phyloP scores from a whole-genome alignment of 2,329 filamentous ascomycete genomes.

The Cordyceps tenuipes region DNA sequence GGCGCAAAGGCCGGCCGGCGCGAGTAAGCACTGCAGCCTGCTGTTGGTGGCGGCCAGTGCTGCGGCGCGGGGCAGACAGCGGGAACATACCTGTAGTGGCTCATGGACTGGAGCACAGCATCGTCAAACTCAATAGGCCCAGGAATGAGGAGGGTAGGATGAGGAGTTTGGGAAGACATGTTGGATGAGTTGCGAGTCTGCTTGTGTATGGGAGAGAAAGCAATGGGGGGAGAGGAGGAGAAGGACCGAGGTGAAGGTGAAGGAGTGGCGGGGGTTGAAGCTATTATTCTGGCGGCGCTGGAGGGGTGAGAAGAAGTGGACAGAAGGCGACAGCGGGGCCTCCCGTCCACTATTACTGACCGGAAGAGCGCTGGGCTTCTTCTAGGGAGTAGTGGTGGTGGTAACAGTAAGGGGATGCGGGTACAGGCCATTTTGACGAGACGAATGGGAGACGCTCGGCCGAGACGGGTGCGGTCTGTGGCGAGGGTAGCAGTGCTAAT shows the following conservation, averaged over 20 bases:
- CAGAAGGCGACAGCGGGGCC: slow-evolving; percentile 8
- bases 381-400: not conserved
- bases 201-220: slow-evolving; percentile 12
- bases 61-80: not conserved
- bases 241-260: slow-evolving; percentile 14
- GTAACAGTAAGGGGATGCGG: slow-evolving; percentile 2
- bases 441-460: not conserved
- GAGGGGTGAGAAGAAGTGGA: slow-evolving; percentile 8
- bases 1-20: not conserved
- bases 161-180: slow-evolving; percentile 55
- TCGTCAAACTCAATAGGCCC: slow-evolving; percentile 98
- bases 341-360: slow-evolving; percentile 5
- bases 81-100: slow-evolving; percentile 68
- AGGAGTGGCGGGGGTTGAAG: slow-evolving; percentile 10
- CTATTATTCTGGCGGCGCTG: slow-evolving; percentile 11
- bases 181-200: slow-evolving; percentile 23
- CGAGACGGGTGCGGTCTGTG: not conserved
- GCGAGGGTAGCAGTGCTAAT: not conserved
- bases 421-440: not conserved
- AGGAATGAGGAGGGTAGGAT: slow-evolving; percentile 80
- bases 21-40: not conserved
- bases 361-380: slow-evolving; percentile 6
- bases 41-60: not conserved
- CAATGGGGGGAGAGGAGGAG: slow-evolving; percentile 14
- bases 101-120: slow-evolving; percentile 90